A percentile compares a stretch with the other conserved stretches of the same genome.
These are phyloP conservation scores for Cynara cardunculus DNA, from an alignment of 129 eudicot genomes.

Conservation along the genomic window DNA sequence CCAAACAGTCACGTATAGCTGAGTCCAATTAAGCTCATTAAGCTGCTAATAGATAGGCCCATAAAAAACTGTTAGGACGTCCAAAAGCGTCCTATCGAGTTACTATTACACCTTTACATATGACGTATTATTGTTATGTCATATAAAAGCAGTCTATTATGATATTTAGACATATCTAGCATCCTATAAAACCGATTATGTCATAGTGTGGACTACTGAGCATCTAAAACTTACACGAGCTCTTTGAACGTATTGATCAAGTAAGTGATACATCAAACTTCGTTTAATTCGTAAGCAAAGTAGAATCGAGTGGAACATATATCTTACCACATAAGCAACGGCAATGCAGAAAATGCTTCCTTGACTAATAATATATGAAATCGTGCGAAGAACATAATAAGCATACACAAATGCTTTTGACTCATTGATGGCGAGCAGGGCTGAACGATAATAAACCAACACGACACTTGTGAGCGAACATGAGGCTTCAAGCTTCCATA, in stretches of 20 bases:
- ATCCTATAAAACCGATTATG: not conserved
- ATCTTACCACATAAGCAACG: slow-evolving; percentile 92
- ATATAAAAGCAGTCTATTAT: not conserved
- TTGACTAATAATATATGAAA: slow-evolving; percentile 86
- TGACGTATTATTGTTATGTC: not conserved
- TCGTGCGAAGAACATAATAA: slow-evolving; percentile 74
- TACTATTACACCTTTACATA: not conserved
- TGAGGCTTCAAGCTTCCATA: not conserved
- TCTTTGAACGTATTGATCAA: not conserved
- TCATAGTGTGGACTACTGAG: not conserved
- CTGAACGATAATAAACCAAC: slow-evolving; percentile 38
- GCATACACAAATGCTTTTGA: slow-evolving; percentile 80
- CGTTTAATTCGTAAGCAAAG: not conserved
- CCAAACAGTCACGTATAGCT: too few relatives aligned
- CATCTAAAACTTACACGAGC: not conserved
- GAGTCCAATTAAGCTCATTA: too few relatives aligned
- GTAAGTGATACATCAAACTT: not conserved
- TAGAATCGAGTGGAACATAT: slow-evolving; percentile 4
- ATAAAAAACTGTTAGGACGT: too few relatives aligned
- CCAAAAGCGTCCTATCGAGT: not conserved
- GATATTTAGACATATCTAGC: not conserved
- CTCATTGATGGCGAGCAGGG: slow-evolving; percentile 67
- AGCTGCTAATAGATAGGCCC: too few relatives aligned
- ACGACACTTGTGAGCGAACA: slow-evolving; percentile 2
- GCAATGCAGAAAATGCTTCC: slow-evolving; percentile 98